A percentile compares a stretch with the other conserved stretches of the same genome.
These are phyloP conservation scores for Cadophora sp. DNA, from an alignment of 2,329 filamentous ascomycete genomes.

Conservation along the genomic window DNA sequence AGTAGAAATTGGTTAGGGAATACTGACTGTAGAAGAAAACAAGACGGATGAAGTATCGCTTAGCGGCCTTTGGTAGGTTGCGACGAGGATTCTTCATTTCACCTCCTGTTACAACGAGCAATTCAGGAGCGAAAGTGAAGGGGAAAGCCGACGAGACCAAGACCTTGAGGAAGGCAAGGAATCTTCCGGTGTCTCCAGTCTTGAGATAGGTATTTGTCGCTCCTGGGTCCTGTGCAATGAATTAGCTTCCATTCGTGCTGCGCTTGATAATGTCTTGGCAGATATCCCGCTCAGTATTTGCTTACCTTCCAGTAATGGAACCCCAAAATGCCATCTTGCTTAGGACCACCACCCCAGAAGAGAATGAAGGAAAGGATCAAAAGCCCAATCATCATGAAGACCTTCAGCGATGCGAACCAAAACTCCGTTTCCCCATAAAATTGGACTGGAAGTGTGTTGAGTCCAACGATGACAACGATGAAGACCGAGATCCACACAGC, in stretches of 20 bases:
- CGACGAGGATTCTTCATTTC: slow-evolving; percentile 64
- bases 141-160: slow-evolving; percentile 56
- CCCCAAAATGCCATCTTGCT: slow-evolving; percentile 45
- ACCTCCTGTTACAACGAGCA: slow-evolving; percentile 62
- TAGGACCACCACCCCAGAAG: slow-evolving; percentile 47
- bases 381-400: slow-evolving; percentile 44
- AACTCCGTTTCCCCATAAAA: slow-evolving; percentile 70
- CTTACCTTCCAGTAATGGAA: slow-evolving; percentile 54
- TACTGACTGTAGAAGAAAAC: slow-evolving; percentile 60
- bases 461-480: slow-evolving; percentile 47
- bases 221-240: slow-evolving; percentile 47
- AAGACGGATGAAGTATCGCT: slow-evolving; percentile 68
- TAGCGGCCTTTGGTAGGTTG: slow-evolving; percentile 64
- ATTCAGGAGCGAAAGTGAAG: slow-evolving; percentile 57
- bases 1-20: no score
- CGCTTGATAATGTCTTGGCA: background rate
- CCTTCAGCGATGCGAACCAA: slow-evolving; percentile 46
- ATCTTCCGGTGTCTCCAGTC: slow-evolving; percentile 54
- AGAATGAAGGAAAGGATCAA: slow-evolving; percentile 45
- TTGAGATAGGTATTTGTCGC: slow-evolving; percentile 51
- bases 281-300: no score
- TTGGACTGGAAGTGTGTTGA: slow-evolving; percentile 56
- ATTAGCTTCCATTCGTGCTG: background rate
- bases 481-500: slow-evolving; percentile 51
- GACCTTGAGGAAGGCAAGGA: slow-evolving; percentile 57